These are phyloP conservation scores for Cladosporium oxysporum DNA, from an alignment of 2,329 filamentous ascomycete species.

Conservation along the genomic window DNA sequence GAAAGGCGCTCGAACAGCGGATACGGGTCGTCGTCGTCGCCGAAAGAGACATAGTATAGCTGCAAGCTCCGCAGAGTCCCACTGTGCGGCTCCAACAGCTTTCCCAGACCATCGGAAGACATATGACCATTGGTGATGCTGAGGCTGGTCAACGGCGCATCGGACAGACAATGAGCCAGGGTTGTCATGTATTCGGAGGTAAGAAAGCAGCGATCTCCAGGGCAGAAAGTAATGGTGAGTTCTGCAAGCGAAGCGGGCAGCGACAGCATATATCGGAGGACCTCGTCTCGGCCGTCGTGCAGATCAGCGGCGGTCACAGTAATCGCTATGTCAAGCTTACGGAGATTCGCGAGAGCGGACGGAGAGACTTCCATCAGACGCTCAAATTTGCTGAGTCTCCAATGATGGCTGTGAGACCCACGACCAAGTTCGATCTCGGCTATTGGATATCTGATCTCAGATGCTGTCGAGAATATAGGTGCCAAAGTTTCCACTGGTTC, in stretches of 20 bases:
- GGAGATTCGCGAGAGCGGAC: background rate
- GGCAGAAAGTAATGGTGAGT: background rate
- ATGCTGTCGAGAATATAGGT: background rate
- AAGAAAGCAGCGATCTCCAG: background rate
- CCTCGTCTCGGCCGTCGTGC: background rate
- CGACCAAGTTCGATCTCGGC: background rate
- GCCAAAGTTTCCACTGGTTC: background rate
- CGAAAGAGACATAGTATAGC: background rate
- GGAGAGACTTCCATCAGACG: background rate
- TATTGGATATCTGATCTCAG: background rate
- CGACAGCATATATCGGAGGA: background rate
- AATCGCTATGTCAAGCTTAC: background rate
- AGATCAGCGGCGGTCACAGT: background rate
- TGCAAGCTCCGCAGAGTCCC: background rate
- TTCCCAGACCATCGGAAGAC: background rate
- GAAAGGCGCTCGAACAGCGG: background rate
- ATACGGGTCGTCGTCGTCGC: background rate
- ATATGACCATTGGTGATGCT: background rate
- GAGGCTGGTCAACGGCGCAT: background rate
- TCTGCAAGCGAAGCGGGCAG: background rate
- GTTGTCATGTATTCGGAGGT: background rate
- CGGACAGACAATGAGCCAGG: background rate
- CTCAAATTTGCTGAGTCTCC: background rate
- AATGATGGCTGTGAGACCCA: background rate
- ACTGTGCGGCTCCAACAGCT: background rate